Evolutionary conservation across 306 rosid genomes (phyloP).

Genomic region (Quercus engelmannii): DNA sequence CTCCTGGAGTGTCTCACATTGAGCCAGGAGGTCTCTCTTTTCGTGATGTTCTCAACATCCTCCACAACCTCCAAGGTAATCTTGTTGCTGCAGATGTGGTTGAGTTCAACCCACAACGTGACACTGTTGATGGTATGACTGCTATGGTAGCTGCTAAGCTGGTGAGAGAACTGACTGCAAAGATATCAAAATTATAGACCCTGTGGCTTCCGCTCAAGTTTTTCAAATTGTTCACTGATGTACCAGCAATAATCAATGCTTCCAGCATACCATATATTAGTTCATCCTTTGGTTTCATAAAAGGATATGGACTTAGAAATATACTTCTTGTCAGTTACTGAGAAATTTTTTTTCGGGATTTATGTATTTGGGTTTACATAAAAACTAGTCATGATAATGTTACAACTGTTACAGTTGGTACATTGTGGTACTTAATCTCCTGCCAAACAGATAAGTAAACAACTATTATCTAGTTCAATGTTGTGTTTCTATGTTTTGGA

Average conservation of each 20-base stretch:
- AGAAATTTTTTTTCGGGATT: not conserved
- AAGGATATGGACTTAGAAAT: not conserved
- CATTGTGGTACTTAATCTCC: not conserved
- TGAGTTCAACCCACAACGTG: constrained; percentile 93
- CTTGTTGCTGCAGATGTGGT: constrained; percentile 87
- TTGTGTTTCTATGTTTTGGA: not conserved
- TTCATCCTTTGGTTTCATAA: not conserved
- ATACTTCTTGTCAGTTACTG: not conserved
- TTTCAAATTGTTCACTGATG: constrained; percentile 1
- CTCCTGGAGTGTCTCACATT: constrained; percentile 97
- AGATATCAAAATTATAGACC: constrained; percentile 62
- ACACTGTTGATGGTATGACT: constrained; percentile 94
- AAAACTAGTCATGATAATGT: not conserved
- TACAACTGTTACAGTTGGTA: not conserved
- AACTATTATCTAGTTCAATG: not conserved
- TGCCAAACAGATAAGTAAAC: not conserved
- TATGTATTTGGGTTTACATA: not conserved
- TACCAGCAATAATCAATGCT: constrained; percentile 1
- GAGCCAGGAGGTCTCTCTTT: constrained; percentile 97
- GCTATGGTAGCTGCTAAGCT: constrained; percentile 99
- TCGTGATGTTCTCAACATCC: constrained; percentile 84
- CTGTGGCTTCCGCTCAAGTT: not conserved
- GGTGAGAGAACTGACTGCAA: constrained; percentile 84
- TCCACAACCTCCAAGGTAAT: constrained; percentile 85
- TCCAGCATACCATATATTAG: not conserved